Evolutionary conservation across 2,329 filamentous ascomycete species (phyloP), one percentile per base, ranked within the genome.

Genomic region (Orbilia quercus): DNA sequence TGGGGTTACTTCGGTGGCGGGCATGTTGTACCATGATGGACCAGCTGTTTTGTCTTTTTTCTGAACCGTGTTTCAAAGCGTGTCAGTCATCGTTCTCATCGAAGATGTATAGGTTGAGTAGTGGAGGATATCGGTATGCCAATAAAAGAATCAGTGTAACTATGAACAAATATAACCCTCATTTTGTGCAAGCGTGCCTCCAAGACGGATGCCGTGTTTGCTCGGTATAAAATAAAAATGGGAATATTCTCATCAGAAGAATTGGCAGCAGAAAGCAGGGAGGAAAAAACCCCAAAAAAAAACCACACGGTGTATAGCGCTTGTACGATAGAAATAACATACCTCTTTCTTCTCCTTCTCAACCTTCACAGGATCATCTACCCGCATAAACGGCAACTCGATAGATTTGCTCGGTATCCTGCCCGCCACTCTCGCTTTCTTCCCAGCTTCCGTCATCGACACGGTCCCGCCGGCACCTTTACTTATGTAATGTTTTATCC

Each of bases 21-120:
- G 93, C 60, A 99, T 84, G 77, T 96, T 86, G 82, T 90, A 98
- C 94, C 94, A 98, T 67, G 90, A 84, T 14, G 88, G 82, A 47
- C 94, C 95, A 55, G 93, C 90, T 74, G 89, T 90, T 66, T 85
- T 80, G 86, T 87, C 78, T 28, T 74, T 76, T 76, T 76, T 72
- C 76, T 78, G 70, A 59, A 47, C 51, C 51, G 55, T 58, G 59
- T 44, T 51, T 28, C n/a, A 14, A 40, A 57, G 20, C 5, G n/a
- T 16, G 20, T 31, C 38, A 51, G 20, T 22, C 5, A 40, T n/a
- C n/a, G 36, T 40, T 40, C 36, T 12, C 12, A 14, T 40, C 11
- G n/a, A 40, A 40, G 31, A 12, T 40, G 14, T 28, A 23, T 28
- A 7, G 18, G 48, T 14, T 14, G 76, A 75, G 71, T 63, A 74